Evolutionary conservation across 148 eudicot species (phyloP), one percentile per base, ranked within the genome.

Genomic region (Tetragonia tetragonoides): DNA sequence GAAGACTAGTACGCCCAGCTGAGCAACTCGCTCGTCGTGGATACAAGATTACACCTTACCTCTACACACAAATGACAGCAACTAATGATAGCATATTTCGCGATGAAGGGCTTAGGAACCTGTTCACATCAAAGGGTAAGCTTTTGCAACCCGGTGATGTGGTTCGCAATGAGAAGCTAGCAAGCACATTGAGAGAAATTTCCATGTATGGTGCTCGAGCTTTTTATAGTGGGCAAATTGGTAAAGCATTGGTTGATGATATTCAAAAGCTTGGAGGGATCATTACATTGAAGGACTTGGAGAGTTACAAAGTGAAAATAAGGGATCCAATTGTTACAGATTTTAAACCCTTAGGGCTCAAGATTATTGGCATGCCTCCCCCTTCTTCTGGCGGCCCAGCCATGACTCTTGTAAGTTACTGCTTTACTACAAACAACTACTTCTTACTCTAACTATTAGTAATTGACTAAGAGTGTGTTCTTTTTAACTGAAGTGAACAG

Each of bases 321-420:
- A 85, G 81, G 15, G 88, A 86, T 56, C 87, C 91, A 16, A 47
- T 90, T 38, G 70, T 81, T 40, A 88, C 39, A 6, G 59, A 70
- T 47, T 70, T 88, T 37, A 80, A 85, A 51, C 78, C 81, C 0
- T 86, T 88, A 85, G 93, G 93, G 38, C 85, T 86, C 63, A 88
- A 87, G 28, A 72, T 90, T 24, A 54, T 87, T 8, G 92, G 92
- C 34, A 92, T 92, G 97, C 97, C 97, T 2, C 86, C 97, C 70
- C 97, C 97, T 14, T 90, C 93, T 12, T 90, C 92, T 76, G 97
- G 97, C 64, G 87, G 89, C 0, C 81, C 89, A 6, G 97, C 93
- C 28, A 74, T 92, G 46, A 80, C 90, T 73, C 79, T 92, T 85
- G 97, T 92, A 40, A 4, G 90, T 85, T 62, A 59, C 5, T 16